Evolutionary conservation across 257 asterid genomes (phyloP).

Genomic region (Jasminum sambac): DNA sequence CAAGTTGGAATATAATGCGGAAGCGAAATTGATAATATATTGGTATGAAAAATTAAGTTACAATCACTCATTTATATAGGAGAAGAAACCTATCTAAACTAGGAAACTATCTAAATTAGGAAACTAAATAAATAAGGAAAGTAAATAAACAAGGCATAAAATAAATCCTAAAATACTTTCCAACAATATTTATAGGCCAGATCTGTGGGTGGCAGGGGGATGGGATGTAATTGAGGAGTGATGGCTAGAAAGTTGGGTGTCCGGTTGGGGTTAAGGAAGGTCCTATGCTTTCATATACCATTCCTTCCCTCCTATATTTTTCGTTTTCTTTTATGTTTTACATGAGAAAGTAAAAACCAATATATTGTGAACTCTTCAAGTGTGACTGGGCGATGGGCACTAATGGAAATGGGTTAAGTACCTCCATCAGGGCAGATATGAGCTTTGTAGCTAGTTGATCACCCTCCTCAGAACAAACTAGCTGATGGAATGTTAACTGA

Average conservation of each 20-base stretch:
- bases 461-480: conserved; percentile 88
- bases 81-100: no score
- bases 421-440: conserved; percentile 96
- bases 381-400: conserved; percentile 2
- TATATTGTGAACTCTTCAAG: background rate
- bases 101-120: no score
- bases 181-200: background rate
- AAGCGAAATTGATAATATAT: no score
- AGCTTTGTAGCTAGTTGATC: conserved; percentile 81
- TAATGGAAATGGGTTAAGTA: conserved; percentile 30
- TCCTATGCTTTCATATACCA: background rate
- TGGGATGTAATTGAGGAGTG: background rate
- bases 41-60: no score
- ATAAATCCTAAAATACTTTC: no score
- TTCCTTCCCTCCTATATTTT: background rate
- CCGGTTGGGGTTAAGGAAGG: background rate
- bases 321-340: background rate
- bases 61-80: no score
- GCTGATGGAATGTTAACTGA: conserved; percentile 85
- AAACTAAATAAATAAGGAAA: no score
- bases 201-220: background rate
- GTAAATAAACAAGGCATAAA: no score
- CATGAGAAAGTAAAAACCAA: background rate
- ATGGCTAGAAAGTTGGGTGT: background rate
- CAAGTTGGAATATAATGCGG: no score